phyloP scores from a whole-genome alignment of 2,329 filamentous ascomycete species.

The Fusarium nygamai region DNA sequence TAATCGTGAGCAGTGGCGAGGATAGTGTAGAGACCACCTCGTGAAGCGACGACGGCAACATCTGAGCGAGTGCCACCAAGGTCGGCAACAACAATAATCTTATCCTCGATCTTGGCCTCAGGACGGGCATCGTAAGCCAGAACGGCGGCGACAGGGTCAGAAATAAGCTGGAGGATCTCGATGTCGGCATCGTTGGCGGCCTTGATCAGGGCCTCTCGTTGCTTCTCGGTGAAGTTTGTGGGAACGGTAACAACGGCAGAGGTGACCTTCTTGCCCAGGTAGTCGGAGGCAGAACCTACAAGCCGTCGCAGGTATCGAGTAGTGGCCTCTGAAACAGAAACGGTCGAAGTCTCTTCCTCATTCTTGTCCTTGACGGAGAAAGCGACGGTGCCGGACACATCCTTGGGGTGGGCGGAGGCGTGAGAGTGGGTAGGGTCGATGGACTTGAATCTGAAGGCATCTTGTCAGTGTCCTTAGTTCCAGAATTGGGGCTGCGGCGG shows the following conservation, averaged over 20 bases:
- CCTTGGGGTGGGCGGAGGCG: constrained; percentile 88
- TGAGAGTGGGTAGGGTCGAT: constrained; percentile 97
- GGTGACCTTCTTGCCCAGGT: constrained; percentile 90
- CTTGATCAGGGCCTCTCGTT: constrained; percentile 81
- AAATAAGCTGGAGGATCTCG: constrained; percentile 91
- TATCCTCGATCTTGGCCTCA: constrained; percentile 80
- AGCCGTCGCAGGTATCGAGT: constrained; percentile 87
- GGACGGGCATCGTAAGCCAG: constrained; percentile 91
- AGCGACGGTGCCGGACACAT: constrained; percentile 75
- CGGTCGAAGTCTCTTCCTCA: constrained; percentile 70
- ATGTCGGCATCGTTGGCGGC: constrained; percentile 83
- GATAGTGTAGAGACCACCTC: constrained; percentile 96
- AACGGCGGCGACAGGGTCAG: constrained; percentile 87
- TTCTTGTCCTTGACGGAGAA: constrained; percentile 86
- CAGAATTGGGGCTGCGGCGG: not conserved
- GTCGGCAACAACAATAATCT: constrained; percentile 90
- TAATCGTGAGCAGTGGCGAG: constrained; percentile 95
- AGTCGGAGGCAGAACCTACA: constrained; percentile 85
- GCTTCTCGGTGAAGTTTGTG: constrained; percentile 89
- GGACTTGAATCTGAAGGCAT: constrained; percentile 76
- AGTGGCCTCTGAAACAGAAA: constrained; percentile 83
- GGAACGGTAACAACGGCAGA: constrained; percentile 95
- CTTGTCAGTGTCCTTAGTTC: constrained; percentile 29
- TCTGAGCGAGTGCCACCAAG: constrained; percentile 93
- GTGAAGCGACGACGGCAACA: constrained; percentile 87